phyloP scores from a whole-genome alignment of 352 stramenopile species.

The Saprolegnia diclina region DNA sequence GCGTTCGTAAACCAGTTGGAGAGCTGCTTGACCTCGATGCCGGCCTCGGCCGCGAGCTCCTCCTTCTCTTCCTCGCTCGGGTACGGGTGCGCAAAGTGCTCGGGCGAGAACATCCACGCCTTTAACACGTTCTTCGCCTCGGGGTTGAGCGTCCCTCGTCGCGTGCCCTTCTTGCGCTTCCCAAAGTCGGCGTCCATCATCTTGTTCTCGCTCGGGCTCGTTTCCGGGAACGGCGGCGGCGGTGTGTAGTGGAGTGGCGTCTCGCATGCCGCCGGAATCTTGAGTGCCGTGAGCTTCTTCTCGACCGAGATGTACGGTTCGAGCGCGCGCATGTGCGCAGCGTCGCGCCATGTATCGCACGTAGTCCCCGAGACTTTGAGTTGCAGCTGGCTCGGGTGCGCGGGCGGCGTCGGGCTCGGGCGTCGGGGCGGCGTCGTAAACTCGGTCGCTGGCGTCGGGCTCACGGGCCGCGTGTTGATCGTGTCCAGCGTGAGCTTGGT shows the following conservation, averaged over 20 bases:
- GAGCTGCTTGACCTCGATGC: conserved; percentile 85
- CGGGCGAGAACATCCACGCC: conserved; percentile 85
- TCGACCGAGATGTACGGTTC: conserved; percentile 25
- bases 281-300: conserved; percentile 25
- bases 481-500: conserved; percentile 18
- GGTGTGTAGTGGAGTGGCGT: conserved; percentile 27
- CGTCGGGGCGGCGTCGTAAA: conserved; percentile 13
- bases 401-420: background rate
- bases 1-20: conserved; percentile 89
- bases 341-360: background rate
- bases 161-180: conserved; percentile 68
- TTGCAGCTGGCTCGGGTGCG: conserved; percentile 14
- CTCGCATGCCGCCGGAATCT: conserved; percentile 23
- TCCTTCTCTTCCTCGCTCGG: conserved; percentile 86
- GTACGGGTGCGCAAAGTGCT: conserved; percentile 84
- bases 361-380: conserved; percentile 24
- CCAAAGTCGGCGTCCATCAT: conserved; percentile 28
- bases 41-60: conserved; percentile 63
- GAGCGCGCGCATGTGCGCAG: background rate
- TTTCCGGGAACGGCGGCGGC: conserved; percentile 25
- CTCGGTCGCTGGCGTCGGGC: conserved; percentile 8
- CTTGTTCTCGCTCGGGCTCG: conserved; percentile 27
- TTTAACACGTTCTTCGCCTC: conserved; percentile 84
- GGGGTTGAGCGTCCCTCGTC: conserved; percentile 69
- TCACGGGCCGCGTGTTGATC: conserved; percentile 17